phyloP scores from a whole-genome alignment of 805 yeast species.

The Ogataea henricii region DNA sequence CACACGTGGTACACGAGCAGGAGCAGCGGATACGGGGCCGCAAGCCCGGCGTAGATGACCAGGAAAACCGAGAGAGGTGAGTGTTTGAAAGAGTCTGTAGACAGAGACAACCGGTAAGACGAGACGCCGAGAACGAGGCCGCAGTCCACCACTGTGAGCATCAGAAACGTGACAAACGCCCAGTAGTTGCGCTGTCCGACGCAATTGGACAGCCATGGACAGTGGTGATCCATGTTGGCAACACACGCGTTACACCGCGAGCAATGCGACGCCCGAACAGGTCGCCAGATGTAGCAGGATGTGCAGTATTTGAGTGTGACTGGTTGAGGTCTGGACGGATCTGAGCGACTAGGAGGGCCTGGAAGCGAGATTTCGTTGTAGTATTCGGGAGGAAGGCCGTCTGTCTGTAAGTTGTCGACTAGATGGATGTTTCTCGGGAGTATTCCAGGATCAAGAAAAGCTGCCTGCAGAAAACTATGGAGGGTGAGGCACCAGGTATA shows the following conservation, averaged over 20 bases:
- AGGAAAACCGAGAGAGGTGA: constrained; percentile 51
- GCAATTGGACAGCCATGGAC: constrained; percentile 70
- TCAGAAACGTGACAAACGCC: constrained; percentile 56
- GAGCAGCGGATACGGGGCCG: constrained; percentile 55
- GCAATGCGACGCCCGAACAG: constrained; percentile 78
- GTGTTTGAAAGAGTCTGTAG: constrained; percentile 21
- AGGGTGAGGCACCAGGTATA: constrained; percentile 59
- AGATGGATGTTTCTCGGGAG: constrained; percentile 69
- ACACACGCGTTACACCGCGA: constrained; percentile 68
- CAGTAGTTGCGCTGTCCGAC: constrained; percentile 73
- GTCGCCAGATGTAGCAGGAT: constrained; percentile 73
- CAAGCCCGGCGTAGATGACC: constrained; percentile 48
- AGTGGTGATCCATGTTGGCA: constrained; percentile 62
- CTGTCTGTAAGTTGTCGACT: constrained; percentile 38
- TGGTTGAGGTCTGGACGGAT: constrained; percentile 18
- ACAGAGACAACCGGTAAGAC: constrained; percentile 29
- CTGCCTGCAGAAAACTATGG: constrained; percentile 51
- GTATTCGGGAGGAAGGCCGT: constrained; percentile 58
- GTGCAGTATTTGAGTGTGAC: constrained; percentile 50
- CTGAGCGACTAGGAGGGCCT: constrained; percentile 25
- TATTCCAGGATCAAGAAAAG: constrained; percentile 69
- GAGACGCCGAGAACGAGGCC: constrained; percentile 32
- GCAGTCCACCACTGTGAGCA: constrained; percentile 37
- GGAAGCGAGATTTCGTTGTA: constrained; percentile 53
- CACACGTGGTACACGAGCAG: constrained; percentile 56